phyloP scores from a whole-genome alignment of 1,284 basidiomycete genomes.

The Heterobasidion occidentale region DNA sequence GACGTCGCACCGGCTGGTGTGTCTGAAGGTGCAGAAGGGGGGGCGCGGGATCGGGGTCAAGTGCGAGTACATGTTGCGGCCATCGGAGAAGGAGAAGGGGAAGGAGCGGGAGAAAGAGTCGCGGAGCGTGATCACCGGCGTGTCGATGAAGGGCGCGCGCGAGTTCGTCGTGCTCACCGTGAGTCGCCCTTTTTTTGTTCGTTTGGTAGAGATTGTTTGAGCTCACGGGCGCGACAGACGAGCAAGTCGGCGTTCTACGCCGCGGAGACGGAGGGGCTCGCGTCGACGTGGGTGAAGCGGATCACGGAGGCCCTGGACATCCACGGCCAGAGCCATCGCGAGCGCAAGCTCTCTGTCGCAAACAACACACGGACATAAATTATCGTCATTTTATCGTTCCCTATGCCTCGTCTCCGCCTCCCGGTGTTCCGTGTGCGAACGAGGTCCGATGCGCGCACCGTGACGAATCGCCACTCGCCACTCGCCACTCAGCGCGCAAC shows the following conservation, averaged over 20 bases:
- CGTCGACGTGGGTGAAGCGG: slow-evolving; percentile 44
- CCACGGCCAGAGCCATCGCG: slow-evolving; percentile 3
- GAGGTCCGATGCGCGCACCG: too few species aligned
- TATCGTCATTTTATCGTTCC: slow-evolving; percentile 10
- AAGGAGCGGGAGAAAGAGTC: slow-evolving; percentile 22
- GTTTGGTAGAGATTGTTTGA: neutral
- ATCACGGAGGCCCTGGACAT: slow-evolving; percentile 31
- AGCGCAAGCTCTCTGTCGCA: slow-evolving; percentile 5
- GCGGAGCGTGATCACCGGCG: slow-evolving; percentile 32
- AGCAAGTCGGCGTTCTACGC: slow-evolving; percentile 47
- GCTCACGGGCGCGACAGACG: slow-evolving; percentile 25
- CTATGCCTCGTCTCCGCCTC: neutral
- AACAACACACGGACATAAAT: slow-evolving; percentile 11
- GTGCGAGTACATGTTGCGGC: slow-evolving; percentile 36
- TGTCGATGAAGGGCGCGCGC: slow-evolving; percentile 45
- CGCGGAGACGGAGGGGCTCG: slow-evolving; percentile 28
- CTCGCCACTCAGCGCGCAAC: neutral
- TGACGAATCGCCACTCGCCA: neutral
- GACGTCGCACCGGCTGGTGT: slow-evolving; percentile 50
- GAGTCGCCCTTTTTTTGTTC: slow-evolving; percentile 13
- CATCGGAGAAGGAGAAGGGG: slow-evolving; percentile 23
- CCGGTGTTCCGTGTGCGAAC: neutral
- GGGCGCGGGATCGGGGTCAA: slow-evolving; percentile 35
- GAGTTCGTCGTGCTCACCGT: slow-evolving; percentile 62
- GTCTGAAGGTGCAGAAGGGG: slow-evolving; percentile 39